Evolutionary conservation across 805 yeast genomes (phyloP).

Genomic region (Kodamaea neixiangensis): DNA sequence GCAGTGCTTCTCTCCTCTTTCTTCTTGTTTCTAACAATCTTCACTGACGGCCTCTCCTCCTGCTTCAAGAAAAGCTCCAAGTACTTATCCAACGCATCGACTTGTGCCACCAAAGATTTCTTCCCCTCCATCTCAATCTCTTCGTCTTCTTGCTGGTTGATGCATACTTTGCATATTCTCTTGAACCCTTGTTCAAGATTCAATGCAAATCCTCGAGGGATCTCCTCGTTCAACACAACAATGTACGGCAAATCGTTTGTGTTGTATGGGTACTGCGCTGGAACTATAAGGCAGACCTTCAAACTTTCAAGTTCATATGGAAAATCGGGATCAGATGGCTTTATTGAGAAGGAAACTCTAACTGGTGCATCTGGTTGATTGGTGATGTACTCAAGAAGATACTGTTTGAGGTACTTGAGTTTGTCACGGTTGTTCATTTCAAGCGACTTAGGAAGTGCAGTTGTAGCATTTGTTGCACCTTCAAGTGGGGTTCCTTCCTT

Average conservation of each 20-base stretch:
- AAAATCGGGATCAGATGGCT: slow-evolving; percentile 73
- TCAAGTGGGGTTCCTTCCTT: background rate
- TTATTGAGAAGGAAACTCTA: slow-evolving; percentile 46
- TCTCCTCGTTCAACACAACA: slow-evolving; percentile 61
- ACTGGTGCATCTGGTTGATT: slow-evolving; percentile 23
- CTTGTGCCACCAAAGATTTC: slow-evolving; percentile 53
- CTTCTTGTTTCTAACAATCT: slow-evolving; percentile 47
- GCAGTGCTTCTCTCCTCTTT: background rate
- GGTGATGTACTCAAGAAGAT: slow-evolving; percentile 32
- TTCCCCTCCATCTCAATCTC: slow-evolving; percentile 43
- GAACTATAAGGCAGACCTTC: slow-evolving; percentile 54
- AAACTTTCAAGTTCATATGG: slow-evolving; percentile 62
- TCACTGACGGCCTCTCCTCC: slow-evolving; percentile 63
- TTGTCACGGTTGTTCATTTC: slow-evolving; percentile 8
- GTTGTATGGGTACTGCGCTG: slow-evolving; percentile 52
- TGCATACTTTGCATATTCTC: slow-evolving; percentile 37
- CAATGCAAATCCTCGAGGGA: slow-evolving; percentile 66
- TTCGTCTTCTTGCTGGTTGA: slow-evolving; percentile 21
- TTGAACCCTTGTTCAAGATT: slow-evolving; percentile 69
- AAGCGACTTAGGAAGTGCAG: slow-evolving; percentile 3
- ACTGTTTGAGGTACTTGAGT: slow-evolving; percentile 28
- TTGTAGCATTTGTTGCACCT: background rate
- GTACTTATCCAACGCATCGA: slow-evolving; percentile 55
- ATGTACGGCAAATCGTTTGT: slow-evolving; percentile 48
- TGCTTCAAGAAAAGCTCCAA: slow-evolving; percentile 59